These are phyloP conservation scores for Earliella scabrosa DNA, from an alignment of 1,284 basidiomycete species.

Conservation along the genomic window DNA sequence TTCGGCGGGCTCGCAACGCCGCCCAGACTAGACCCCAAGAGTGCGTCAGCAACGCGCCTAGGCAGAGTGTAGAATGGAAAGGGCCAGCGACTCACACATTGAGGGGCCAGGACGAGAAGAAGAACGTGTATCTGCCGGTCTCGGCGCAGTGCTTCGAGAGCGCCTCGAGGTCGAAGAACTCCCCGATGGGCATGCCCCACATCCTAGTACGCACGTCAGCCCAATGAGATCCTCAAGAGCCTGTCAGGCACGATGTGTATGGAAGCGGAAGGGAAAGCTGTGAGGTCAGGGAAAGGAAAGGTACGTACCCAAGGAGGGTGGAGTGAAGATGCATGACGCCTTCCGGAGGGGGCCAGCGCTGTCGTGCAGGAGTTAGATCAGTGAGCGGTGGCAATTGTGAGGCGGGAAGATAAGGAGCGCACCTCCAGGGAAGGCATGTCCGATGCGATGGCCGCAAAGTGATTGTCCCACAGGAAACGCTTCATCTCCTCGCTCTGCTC, in stretches of 20 bases:
- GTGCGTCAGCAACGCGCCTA: not conserved
- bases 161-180: constrained; percentile 72
- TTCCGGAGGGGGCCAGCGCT: constrained; percentile 61
- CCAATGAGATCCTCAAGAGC: too few relatives aligned
- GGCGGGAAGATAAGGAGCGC: not conserved
- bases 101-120: constrained; percentile 76
- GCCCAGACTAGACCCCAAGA: constrained; percentile 49
- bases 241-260: too few relatives aligned
- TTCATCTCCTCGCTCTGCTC: constrained; percentile 77
- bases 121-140: constrained; percentile 67
- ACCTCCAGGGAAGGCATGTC: constrained; percentile 79
- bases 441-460: constrained; percentile 75
- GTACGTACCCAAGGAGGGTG: constrained; percentile 63
- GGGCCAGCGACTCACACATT: constrained; percentile 54
- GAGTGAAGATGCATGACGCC: constrained; percentile 58
- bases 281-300: not conserved
- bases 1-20: constrained; percentile 72
- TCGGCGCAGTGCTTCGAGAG: constrained; percentile 59
- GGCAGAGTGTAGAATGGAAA: not conserved
- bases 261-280: not conserved
- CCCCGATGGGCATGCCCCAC: constrained; percentile 78
- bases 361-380: not conserved
- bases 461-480: constrained; percentile 75
- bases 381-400: too few relatives aligned
- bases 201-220: constrained; percentile 46